phyloP scores from a whole-genome alignment of 306 rosid species.

The Vigna angularis region DNA sequence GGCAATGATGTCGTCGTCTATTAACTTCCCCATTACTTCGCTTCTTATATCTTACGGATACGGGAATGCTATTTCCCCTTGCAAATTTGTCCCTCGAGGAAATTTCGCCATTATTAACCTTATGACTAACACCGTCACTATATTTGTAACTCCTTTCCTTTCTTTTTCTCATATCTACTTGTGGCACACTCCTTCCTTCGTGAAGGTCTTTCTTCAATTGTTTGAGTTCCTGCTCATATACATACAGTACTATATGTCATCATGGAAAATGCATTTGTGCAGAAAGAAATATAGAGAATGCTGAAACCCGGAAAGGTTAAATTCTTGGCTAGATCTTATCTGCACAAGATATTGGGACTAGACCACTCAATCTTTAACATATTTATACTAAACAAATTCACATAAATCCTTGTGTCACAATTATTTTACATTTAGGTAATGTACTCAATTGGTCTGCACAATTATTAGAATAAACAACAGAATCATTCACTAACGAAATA shows the following conservation, averaged over 20 bases:
- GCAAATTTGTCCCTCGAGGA: constrained; percentile 49
- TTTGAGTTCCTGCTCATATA: constrained; percentile 58
- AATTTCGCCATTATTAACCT: constrained; percentile 46
- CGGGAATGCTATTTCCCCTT: constrained; percentile 57
- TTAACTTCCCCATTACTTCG: constrained; percentile 48
- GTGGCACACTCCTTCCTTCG: constrained; percentile 50
- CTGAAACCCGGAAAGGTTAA: neutral
- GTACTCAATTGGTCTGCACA: neutral
- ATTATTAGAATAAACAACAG: neutral
- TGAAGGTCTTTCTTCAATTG: constrained; percentile 63
- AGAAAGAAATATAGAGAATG: neutral
- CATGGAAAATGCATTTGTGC: neutral
- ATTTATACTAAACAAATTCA: neutral
- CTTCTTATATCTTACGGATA: constrained; percentile 65
- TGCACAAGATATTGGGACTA: neutral
- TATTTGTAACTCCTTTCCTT: constrained; percentile 52
- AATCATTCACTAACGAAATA: neutral
- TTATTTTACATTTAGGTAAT: neutral
- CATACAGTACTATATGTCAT: neutral
- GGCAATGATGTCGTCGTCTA: constrained; percentile 53
- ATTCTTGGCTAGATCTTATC: neutral
- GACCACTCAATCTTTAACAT: neutral
- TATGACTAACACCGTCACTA: constrained; percentile 37
- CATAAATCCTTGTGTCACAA: neutral
- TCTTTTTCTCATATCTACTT: constrained; percentile 48